These are phyloP conservation scores for Micractinium conductrix DNA, from an alignment of 139 green algal genomes.

Conservation along the genomic window DNA sequence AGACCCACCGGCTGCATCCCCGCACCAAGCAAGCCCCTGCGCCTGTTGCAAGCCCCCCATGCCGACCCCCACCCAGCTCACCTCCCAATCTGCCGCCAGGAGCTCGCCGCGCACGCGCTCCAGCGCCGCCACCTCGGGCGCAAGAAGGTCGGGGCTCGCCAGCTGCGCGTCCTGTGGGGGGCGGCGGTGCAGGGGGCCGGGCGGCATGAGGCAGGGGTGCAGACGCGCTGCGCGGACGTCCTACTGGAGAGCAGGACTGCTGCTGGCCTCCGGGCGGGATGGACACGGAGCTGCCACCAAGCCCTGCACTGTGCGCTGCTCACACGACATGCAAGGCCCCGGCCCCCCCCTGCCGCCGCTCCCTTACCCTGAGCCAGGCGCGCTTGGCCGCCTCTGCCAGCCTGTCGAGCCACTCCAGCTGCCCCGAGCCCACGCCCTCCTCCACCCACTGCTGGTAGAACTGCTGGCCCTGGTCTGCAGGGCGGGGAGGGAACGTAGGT, in stretches of 20 bases:
- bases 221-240: not conserved
- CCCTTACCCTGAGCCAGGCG: conserved; percentile 1
- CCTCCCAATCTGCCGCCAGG: not conserved
- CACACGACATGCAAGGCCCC: not conserved
- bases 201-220: too few species aligned
- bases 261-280: not conserved
- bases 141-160: not conserved
- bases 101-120: conserved; percentile 3
- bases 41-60: too few species aligned
- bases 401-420: conserved; percentile 4
- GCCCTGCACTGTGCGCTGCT: not conserved
- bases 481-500: not conserved
- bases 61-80: not conserved
- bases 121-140: not conserved
- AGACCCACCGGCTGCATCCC: too few species aligned
- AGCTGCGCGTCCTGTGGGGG: conserved; percentile 8
- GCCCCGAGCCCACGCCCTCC: conserved; percentile 2
- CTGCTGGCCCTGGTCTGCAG: conserved; percentile 15
- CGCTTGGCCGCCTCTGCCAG: conserved; percentile 11
- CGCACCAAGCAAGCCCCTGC: too few species aligned
- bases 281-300: too few species aligned
- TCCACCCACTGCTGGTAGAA: conserved; percentile 20
- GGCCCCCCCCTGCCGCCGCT: not conserved
- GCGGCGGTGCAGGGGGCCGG: not conserved
- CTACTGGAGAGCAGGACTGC: not conserved